Evolutionary conservation across 331 rosid species (phyloP), one percentile per base, ranked within the genome.

Genomic region (Stylosanthes scabra): DNA sequence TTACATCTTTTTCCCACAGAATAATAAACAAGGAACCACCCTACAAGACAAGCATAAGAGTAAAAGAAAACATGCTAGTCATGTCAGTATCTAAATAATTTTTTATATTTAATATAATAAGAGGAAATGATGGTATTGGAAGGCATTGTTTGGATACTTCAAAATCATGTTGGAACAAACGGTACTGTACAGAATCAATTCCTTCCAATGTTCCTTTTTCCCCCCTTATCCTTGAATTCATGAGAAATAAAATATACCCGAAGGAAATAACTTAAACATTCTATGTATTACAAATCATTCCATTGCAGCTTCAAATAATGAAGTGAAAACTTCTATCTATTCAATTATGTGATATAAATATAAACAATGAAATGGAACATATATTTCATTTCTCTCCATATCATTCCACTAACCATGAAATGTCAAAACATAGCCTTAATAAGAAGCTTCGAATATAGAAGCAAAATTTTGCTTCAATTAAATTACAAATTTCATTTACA

Each of bases 1-100:
- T 13, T 27, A 65, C 40, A 68, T 63, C 78, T 52, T 52, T 57
- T 57, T 64, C 72, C 15, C 8, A 31, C 47, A 63, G 41, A 45
- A 34, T 0, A 34, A 31, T 37, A 7, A 8, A 16, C n/a, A 73
- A 39, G 16, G 15, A 6, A 40, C 27, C 54, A 52, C 3, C 13
- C 20, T 39, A 49, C 5, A 4, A 59, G 76, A 73, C 10, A 71
- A 39, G 70, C 63, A 63, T n/a, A 15, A 15, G 31, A 66, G 6
- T n/a, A 65, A 57, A 63, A 37, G 44, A 14, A 8, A 57, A 42
- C 57, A 12, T n/a, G 27, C 46, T 59, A 28, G 39, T 41, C 66
- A 60, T 59, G 56, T 57, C 14, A 14, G 27, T 41, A 16, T 28
- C 39, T 27, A 41, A 70, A 70, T 45, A 45, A 13, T 50, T 50